These are phyloP conservation scores for Castanea sativa DNA, from an alignment of 306 rosid species.

Conservation along the genomic window DNA sequence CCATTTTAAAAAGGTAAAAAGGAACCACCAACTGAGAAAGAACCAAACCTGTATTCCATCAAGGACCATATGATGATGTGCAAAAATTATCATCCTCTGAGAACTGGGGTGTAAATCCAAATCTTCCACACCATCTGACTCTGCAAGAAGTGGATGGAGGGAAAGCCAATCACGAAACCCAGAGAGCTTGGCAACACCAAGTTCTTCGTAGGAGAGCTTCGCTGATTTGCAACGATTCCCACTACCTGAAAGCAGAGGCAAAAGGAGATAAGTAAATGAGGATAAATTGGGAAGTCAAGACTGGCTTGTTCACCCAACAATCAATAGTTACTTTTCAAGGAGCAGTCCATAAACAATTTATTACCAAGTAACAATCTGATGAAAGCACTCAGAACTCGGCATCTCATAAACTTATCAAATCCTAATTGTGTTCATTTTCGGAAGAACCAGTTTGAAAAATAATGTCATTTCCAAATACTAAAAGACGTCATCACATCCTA, in stretches of 20 bases:
- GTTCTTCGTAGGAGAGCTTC: conserved; percentile 74
- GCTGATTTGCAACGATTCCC: conserved; percentile 24
- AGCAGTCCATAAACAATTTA: background rate
- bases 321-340: background rate
- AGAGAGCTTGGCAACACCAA: conserved; percentile 87
- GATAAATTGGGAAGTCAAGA: conserved; percentile 13
- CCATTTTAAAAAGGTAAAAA: conserved; percentile 14
- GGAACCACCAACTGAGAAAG: conserved; percentile 21
- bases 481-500: background rate
- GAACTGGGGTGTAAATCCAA: conserved; percentile 40
- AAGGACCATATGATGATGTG: conserved; percentile 92
- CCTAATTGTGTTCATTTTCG: background rate
- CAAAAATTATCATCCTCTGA: conserved; percentile 87
- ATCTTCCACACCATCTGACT: conserved; percentile 44
- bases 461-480: background rate
- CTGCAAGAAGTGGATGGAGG: conserved; percentile 71
- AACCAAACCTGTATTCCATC: conserved; percentile 76
- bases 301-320: conserved; percentile 5
- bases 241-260: conserved; percentile 28
- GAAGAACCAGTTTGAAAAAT: background rate
- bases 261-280: background rate
- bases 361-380: background rate
- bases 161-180: conserved; percentile 91
- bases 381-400: background rate
- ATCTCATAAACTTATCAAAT: background rate